Base-by-base conservation (phyloP, 805 yeast genomes). In the Wickerhamiella alocasiicola region DNA sequence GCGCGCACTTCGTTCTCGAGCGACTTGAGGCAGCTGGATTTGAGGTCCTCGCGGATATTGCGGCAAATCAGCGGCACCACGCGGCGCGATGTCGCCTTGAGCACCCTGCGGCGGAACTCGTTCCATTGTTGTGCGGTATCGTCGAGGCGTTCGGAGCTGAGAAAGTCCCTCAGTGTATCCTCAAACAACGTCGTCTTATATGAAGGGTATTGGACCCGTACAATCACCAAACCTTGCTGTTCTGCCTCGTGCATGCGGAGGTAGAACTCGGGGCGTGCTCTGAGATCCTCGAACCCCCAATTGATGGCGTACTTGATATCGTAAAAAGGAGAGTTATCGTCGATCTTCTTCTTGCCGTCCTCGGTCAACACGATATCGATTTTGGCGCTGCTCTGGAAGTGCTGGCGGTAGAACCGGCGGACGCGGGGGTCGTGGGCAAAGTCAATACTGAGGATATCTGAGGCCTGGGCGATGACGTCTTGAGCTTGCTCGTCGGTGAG, bases 191-290 rank as follows among this genome's bases (percentile, higher is more conserved):
- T 48, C 12, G 55, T 47, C 55, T 66, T 46, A 64, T 63, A 53
- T 55, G 60, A 66, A 50, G 74, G 65, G 49, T 70, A 61, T 64
- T 72, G 59, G 27, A 87, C 70, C 31, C 78, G 71, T 17, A 85
- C 69, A 37, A 68, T 72, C 34, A 82, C 69, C 43, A 81, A 70
- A 24, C 94, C 93, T 48, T 74, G 68, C 5, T 75, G 60, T 57
- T 91, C 98, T 2, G 97, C 98, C 54, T 81, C 87, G 37, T 87
- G 62, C 94, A 91, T 91, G 53, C 93, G 72, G 53, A 91, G 65
- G 50, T 81, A 83, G 30, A 80, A 63, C 51, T 84, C 94, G 1
- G 98, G 97, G 42, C 74, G 68, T 28, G 65, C 65, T 5, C 73
- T 69, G 53, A 91, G 73, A 44, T 84, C 84, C n/a, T 71, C 70